phyloP scores from a whole-genome alignment of 2,329 filamentous ascomycete genomes.

The Chaetothyriales sp. region DNA sequence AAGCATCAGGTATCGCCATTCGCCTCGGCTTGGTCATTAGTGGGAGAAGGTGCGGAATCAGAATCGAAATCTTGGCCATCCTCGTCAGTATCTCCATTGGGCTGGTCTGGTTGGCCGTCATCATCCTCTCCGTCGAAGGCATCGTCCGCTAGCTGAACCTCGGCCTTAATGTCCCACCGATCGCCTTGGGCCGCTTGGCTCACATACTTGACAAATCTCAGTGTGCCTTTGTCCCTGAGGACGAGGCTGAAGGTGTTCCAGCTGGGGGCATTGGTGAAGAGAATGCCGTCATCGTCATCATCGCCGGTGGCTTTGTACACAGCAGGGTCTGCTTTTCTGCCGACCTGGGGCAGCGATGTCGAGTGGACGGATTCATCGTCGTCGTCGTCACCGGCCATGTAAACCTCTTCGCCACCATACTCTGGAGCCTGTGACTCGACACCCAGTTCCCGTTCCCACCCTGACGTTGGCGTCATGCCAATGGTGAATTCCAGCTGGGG shows the following conservation, averaged over 20 bases:
- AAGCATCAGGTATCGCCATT: neutral
- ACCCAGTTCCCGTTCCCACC: constrained; percentile 58
- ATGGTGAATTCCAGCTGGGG: constrained; percentile 77
- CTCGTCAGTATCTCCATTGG: constrained; percentile 9
- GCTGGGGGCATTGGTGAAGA: constrained; percentile 53
- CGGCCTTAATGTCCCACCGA: constrained; percentile 77
- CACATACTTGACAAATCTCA: constrained; percentile 96
- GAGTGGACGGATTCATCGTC: constrained; percentile 40
- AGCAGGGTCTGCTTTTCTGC: constrained; percentile 52
- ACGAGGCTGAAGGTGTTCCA: constrained; percentile 94
- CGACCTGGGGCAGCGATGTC: constrained; percentile 20
- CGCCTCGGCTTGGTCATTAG: neutral
- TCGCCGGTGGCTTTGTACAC: constrained; percentile 61
- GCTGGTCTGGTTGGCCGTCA: neutral
- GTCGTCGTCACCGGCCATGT: constrained; percentile 68
- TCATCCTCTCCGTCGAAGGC: constrained; percentile 15
- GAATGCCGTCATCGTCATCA: constrained; percentile 61
- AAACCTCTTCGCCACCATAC: constrained; percentile 49
- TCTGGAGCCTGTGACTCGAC: constrained; percentile 24
- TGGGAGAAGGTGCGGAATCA: neutral
- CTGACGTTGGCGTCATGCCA: constrained; percentile 67
- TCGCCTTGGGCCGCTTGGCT: constrained; percentile 71
- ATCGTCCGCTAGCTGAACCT: constrained; percentile 38
- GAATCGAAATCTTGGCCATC: constrained; percentile 11
- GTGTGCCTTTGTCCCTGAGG: constrained; percentile 66